Percentiles rank a stretch among this genome's conserved stretches.
Evolutionary conservation across 176 grass and related monocot genomes (phyloP).

Genomic region (Saccharum spontaneum): DNA sequence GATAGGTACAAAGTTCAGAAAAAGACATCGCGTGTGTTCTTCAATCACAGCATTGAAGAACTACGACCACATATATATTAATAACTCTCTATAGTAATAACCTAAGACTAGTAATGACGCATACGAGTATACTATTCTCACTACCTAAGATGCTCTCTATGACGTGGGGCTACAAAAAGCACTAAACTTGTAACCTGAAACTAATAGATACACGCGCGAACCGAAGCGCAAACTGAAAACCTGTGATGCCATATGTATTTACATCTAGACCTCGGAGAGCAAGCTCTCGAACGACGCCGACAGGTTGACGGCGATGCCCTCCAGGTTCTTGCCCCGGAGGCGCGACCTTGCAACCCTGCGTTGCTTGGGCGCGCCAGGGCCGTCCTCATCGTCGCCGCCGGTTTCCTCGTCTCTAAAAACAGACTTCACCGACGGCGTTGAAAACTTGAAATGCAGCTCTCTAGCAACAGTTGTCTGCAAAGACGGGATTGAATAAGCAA

Average conservation of each 20-base stretch:
- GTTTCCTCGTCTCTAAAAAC: background rate
- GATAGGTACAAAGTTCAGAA: background rate
- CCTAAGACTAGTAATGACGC: background rate
- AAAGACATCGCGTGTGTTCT: conserved; percentile 27
- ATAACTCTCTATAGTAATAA: background rate
- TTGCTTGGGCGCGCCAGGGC: conserved; percentile 70
- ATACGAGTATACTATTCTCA: conserved; percentile 6
- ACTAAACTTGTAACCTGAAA: conserved; percentile 14
- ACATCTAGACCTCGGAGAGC: conserved; percentile 37
- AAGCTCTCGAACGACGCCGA: conserved; percentile 41
- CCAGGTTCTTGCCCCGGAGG: conserved; percentile 40
- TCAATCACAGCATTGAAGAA: conserved; percentile 86
- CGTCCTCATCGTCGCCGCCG: conserved; percentile 1
- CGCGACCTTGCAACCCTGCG: conserved; percentile 58
- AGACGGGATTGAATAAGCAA: background rate
- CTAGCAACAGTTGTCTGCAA: conserved; percentile 65
- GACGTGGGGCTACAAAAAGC: conserved; percentile 32
- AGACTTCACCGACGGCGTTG: conserved; percentile 53
- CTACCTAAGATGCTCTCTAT: conserved; percentile 32
- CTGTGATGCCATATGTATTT: conserved; percentile 34
- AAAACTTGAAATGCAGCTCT: conserved; percentile 71
- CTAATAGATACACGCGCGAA: conserved; percentile 24
- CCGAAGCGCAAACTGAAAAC: conserved; percentile 9
- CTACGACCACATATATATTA: conserved; percentile 27
- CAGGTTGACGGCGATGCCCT: conserved; percentile 53